A percentile compares a stretch with the other conserved stretches of the same genome.
Evolutionary conservation across 805 yeast genomes (phyloP).

Genomic region (Teunomyces lycoperdinae): DNA sequence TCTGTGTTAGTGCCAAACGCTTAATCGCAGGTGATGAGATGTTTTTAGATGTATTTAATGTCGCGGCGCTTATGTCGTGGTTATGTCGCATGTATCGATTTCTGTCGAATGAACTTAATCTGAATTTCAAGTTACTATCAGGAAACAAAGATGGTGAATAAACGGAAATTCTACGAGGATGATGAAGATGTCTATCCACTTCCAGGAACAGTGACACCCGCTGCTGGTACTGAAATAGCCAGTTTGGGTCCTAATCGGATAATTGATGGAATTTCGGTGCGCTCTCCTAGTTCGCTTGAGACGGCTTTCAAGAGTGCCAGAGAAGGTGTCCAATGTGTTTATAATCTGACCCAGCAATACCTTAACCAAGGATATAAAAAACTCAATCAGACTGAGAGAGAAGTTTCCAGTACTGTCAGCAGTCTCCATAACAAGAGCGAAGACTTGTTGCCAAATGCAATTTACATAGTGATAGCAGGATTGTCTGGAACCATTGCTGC

Average conservation of each 20-base stretch:
- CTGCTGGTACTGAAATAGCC: slow-evolving; percentile 40
- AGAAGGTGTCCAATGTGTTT: slow-evolving; percentile 32
- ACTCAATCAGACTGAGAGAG: slow-evolving; percentile 59
- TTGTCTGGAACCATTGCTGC: slow-evolving; percentile 72
- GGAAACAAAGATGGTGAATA: slow-evolving; percentile 15
- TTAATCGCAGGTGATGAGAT: not conserved
- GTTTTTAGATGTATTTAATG: not conserved
- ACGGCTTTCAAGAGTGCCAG: slow-evolving; percentile 47
- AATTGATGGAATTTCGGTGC: slow-evolving; percentile 56
- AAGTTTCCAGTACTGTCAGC: slow-evolving; percentile 60
- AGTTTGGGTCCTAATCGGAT: slow-evolving; percentile 45
- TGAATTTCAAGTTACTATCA: not conserved
- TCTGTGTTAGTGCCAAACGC: not conserved
- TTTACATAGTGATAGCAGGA: slow-evolving; percentile 66
- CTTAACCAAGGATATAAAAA: slow-evolving; percentile 48
- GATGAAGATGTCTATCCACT: slow-evolving; percentile 44
- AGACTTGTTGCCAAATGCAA: slow-evolving; percentile 65
- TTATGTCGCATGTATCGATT: not conserved
- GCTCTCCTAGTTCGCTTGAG: slow-evolving; percentile 51
- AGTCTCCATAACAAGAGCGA: slow-evolving; percentile 63
- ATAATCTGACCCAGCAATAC: slow-evolving; percentile 23
- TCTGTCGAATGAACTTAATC: slow-evolving; percentile 1
- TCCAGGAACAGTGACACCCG: slow-evolving; percentile 50
- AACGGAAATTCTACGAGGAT: slow-evolving; percentile 50
- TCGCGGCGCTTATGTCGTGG: not conserved